Conservation (phyloP, 306 rosid genomes). For the Prinsepia uniflora region DNA sequence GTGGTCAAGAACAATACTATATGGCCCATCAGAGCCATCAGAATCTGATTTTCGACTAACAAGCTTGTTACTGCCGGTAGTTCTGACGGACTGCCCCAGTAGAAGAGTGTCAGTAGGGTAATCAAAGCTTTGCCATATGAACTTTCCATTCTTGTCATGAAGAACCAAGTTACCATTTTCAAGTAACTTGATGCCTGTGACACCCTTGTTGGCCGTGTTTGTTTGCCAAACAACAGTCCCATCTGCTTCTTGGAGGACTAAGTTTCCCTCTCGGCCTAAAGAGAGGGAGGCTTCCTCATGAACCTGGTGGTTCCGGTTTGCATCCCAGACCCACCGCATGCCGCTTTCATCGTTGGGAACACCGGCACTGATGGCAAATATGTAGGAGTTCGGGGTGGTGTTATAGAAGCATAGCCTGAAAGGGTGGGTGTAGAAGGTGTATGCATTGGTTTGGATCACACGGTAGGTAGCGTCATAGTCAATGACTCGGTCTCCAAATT, state of each 20-base stretch:
- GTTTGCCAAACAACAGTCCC: slow-evolving; percentile 34
- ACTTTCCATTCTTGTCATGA: slow-evolving; percentile 22
- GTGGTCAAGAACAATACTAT: slow-evolving; percentile 22
- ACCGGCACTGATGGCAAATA: slow-evolving; percentile 30
- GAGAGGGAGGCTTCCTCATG: slow-evolving; percentile 32
- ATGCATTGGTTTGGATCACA: slow-evolving; percentile 5
- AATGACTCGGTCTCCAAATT: slow-evolving; percentile 21
- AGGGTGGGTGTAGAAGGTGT: slow-evolving; percentile 15
- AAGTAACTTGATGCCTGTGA: slow-evolving; percentile 25
- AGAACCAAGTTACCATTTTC: slow-evolving; percentile 30
- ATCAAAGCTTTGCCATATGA: slow-evolving; percentile 40
- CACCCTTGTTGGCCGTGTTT: slow-evolving; percentile 35
- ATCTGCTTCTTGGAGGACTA: slow-evolving; percentile 26
- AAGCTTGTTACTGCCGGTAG: slow-evolving; percentile 17
- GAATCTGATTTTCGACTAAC: slow-evolving; percentile 28
- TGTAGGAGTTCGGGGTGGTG: slow-evolving; percentile 32
- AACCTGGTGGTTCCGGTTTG: slow-evolving; percentile 31
- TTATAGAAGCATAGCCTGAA: slow-evolving; percentile 39
- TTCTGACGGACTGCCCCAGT: slow-evolving; percentile 23
- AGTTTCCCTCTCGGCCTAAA: slow-evolving; percentile 28
- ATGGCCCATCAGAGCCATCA: slow-evolving; percentile 31
- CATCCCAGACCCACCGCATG: slow-evolving; percentile 42
- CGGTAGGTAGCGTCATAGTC: slow-evolving; percentile 29
- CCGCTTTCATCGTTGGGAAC: slow-evolving; percentile 13
- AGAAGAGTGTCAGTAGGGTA: slow-evolving; percentile 30